Percentiles rank a stretch among this genome's conserved stretches.
Evolutionary conservation across 352 stramenopile species (phyloP).

Genomic region (Blastocystis sp.): DNA sequence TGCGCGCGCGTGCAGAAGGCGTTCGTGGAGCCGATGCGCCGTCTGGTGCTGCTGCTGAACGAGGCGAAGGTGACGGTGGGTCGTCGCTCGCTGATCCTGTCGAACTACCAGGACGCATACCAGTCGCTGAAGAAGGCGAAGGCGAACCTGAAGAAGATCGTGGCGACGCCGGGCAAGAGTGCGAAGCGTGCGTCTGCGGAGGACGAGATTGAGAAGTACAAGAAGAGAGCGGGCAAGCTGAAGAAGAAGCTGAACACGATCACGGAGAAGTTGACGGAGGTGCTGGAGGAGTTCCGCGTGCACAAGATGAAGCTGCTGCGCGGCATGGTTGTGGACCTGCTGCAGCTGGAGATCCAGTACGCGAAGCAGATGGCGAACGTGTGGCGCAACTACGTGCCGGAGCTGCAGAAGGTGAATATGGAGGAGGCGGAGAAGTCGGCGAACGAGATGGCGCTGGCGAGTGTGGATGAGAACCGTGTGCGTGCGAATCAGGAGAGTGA

Average conservation of each 20-base stretch:
- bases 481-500: neutral
- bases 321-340: slow-evolving; percentile 15
- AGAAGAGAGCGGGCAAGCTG: slow-evolving; percentile 36
- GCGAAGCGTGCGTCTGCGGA: neutral
- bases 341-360: slow-evolving; percentile 5
- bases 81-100: slow-evolving; percentile 23
- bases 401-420: slow-evolving; percentile 36
- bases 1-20: neutral
- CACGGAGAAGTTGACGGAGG: slow-evolving; percentile 45
- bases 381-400: slow-evolving; percentile 26
- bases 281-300: slow-evolving; percentile 24
- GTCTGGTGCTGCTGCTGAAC: neutral
- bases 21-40: slow-evolving; percentile 20
- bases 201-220: slow-evolving; percentile 31
- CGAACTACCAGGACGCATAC: slow-evolving; percentile 40
- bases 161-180: neutral
- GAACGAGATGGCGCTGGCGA: neutral
- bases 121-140: slow-evolving; percentile 37
- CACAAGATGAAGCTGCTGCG: slow-evolving; percentile 6
- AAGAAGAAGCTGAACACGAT: slow-evolving; percentile 50
- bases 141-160: slow-evolving; percentile 39
- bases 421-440: neutral
- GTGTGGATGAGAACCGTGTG: slow-evolving; percentile 21
- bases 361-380: slow-evolving; percentile 29
- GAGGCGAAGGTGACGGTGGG: slow-evolving; percentile 26